Evolutionary conservation across 164 flowering plant species (phyloP), one percentile per base, ranked within the genome.

Genomic region (Pachysandra terminalis): DNA sequence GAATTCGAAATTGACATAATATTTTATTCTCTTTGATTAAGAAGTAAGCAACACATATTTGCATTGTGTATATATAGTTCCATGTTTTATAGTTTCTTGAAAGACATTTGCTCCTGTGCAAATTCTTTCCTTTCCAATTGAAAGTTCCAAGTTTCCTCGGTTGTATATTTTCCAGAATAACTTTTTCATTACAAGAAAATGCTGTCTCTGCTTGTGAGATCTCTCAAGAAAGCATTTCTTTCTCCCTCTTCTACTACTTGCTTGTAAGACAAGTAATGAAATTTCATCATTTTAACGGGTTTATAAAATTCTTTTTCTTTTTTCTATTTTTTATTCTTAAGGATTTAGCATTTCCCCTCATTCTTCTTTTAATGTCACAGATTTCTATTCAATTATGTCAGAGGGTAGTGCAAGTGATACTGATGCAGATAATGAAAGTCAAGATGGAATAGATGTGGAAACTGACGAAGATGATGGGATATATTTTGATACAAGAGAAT

Each of bases 321-420:
- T 53, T 41, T 21, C 1, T 1, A 16, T 0, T 16, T n/a, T 41
- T 26, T 14, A 56, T 24, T 56, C 32, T 25, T 56, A 5, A 25
- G n/a, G 6, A 24, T 21, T 56, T 12, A 2, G 8, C 23, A 14
- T 15, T 7, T 57, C n/a, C 9, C 32, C 23, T 48, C 12, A 25
- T n/a, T 62, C 35, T 61, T 24, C 56, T 51, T 41, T 64, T 60
- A n/a, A 57, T 76, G 67, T 71, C 62, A n/a, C 91, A 95, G 97
- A 91, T 87, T 95, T 91, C 76, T 89, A 90, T 74, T 91, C 98
- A 24, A 86, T 90, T 73, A 75, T 91, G 89, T 91, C 97, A 15
- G 98, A 89, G 81, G 96, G 93, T 57, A 87, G 88, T 77, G 89
- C 77, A 64, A 85, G 85, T 73, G 93, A 91, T 70, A 89, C 92